Conservation (phyloP, 2,329 filamentous ascomycete species). For the Dactylellina leptospora region DNA sequence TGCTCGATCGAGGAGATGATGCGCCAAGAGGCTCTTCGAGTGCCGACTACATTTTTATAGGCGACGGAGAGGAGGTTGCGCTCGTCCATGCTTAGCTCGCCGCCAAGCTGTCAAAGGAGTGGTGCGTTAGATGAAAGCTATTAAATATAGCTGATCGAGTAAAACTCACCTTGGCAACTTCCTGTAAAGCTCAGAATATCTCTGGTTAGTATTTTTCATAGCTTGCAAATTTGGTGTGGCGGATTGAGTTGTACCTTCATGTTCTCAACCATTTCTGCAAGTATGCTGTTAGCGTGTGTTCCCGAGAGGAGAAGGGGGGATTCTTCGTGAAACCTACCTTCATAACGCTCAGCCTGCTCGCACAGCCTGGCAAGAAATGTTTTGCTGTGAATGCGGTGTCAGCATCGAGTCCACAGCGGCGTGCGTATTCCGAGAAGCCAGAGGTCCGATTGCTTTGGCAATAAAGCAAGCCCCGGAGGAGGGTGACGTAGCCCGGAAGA, state of each 20-base stretch:
- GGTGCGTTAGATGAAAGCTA: constrained; percentile 7
- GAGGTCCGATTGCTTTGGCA: constrained; percentile 32
- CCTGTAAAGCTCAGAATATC: constrained; percentile 65
- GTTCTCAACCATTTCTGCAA: constrained; percentile 91
- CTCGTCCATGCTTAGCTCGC: constrained; percentile 88
- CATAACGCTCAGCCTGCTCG: constrained; percentile 99
- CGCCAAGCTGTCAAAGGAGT: constrained; percentile 64
- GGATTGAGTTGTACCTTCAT: constrained; percentile 77
- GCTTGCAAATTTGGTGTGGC: not conserved
- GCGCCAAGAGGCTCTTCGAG: constrained; percentile 96
- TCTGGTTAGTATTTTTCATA: constrained; percentile 57
- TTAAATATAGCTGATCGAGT: not conserved
- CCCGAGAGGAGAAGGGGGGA: not conserved
- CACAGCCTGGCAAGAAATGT: constrained; percentile 99
- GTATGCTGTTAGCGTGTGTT: constrained; percentile 28
- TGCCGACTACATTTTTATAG: constrained; percentile 99
- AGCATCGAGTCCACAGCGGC: constrained; percentile 59
- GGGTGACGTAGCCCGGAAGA: constrained; percentile 41
- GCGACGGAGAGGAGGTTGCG: constrained; percentile 96
- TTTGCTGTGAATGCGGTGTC: constrained; percentile 73
- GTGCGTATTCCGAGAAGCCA: constrained; percentile 53
- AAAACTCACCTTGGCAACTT: constrained; percentile 84
- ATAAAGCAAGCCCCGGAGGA: constrained; percentile 29
- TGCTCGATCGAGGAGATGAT: constrained; percentile 99
- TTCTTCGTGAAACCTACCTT: constrained; percentile 66